Evolutionary conservation across 176 grass and related monocot species (phyloP).

Genomic region (Aegilops tauschii): DNA sequence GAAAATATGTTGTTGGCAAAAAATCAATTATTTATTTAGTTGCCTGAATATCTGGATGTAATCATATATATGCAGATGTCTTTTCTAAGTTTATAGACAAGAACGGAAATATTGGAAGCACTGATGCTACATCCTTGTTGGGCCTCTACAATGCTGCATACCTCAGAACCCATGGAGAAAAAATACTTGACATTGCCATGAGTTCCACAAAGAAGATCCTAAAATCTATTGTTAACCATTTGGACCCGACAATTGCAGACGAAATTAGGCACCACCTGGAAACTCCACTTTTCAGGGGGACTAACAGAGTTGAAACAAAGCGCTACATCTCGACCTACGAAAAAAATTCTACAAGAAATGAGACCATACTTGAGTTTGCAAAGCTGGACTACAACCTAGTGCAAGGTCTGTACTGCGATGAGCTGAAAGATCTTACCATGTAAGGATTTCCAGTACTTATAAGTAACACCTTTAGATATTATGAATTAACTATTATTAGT

Average conservation of each 20-base stretch:
- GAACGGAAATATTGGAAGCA: neutral
- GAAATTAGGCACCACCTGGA: neutral
- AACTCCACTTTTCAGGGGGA: constrained; percentile 21
- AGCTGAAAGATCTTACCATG: constrained; percentile 24
- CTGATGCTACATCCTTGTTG: constrained; percentile 3
- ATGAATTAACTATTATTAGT: neutral
- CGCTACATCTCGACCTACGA: constrained; percentile 27
- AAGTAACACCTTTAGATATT: neutral
- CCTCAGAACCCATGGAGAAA: neutral
- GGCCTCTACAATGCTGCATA: constrained; percentile 41
- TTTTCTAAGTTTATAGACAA: neutral
- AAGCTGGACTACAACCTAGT: constrained; percentile 29
- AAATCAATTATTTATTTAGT: neutral
- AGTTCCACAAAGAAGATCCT: neutral
- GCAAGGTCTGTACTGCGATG: constrained; percentile 25
- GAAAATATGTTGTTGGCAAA: neutral
- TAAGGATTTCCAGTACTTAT: neutral
- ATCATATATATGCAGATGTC: neutral
- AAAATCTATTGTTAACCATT: neutral
- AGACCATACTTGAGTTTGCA: constrained; percentile 18
- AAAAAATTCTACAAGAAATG: neutral
- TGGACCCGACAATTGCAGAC: constrained; percentile 1
- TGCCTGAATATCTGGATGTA: neutral
- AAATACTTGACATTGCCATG: constrained; percentile 20
- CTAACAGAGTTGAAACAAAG: constrained; percentile 21